phyloP scores from a whole-genome alignment of 148 eudicot genomes.

The Rhododendron ovatum region DNA sequence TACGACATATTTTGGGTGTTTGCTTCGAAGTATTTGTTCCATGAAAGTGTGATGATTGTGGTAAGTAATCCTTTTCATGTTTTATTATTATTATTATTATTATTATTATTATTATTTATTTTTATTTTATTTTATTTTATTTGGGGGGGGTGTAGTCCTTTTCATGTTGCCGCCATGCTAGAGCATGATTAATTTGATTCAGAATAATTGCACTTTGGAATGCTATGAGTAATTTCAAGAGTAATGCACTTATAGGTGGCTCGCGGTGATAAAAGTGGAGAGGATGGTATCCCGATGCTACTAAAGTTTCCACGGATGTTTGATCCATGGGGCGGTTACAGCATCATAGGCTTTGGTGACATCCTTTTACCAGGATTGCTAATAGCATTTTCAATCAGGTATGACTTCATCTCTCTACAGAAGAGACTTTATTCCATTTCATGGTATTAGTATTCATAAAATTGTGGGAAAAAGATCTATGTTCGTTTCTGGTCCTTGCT shows the following conservation, averaged over 20 bases:
- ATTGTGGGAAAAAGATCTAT: neutral
- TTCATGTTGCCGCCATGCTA: neutral
- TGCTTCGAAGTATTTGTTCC: constrained; percentile 61
- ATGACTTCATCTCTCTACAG: neutral
- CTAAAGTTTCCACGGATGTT: constrained; percentile 76
- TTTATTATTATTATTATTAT: too few relatives aligned
- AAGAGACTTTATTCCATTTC: neutral
- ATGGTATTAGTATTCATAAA: neutral
- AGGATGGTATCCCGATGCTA: constrained; percentile 90
- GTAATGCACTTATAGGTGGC: constrained; percentile 49
- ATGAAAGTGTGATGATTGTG: constrained; percentile 91
- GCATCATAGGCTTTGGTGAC: constrained; percentile 85
- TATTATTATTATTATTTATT: too few relatives aligned
- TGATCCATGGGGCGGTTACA: constrained; percentile 93
- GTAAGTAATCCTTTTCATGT: constrained; percentile 35
- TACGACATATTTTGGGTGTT: constrained; percentile 93
- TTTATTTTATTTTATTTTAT: too few relatives aligned
- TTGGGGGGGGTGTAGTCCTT: neutral
- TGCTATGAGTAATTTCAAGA: neutral
- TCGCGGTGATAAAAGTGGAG: constrained; percentile 81
- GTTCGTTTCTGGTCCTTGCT: neutral
- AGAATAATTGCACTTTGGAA: neutral
- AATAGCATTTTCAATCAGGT: constrained; percentile 72
- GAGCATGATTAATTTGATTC: neutral
- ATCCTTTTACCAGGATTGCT: constrained; percentile 79